These are phyloP conservation scores for Aspergillus sp. DNA, from an alignment of 2,329 filamentous ascomycete genomes.

Conservation along the genomic window DNA sequence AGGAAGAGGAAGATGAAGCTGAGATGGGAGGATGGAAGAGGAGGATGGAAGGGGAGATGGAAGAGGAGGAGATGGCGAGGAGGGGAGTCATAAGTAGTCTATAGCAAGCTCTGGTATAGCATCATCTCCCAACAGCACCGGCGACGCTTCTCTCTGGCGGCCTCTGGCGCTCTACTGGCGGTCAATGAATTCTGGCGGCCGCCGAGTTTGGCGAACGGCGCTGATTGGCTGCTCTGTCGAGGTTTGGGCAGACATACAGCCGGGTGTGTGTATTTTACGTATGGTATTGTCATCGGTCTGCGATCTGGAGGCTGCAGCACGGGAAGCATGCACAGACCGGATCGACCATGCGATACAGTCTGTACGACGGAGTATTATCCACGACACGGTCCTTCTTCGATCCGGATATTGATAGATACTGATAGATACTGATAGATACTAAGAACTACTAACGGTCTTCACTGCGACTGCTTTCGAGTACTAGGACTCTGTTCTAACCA, in stretches of 20 bases:
- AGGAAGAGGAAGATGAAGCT: not conserved
- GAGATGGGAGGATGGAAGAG: not conserved
- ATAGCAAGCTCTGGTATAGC: not conserved
- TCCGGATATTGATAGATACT: no score
- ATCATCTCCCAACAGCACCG: no score
- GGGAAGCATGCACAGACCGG: no score
- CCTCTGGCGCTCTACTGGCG: slow-evolving; percentile 7
- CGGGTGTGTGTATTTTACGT: not conserved
- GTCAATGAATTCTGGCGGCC: slow-evolving; percentile 24
- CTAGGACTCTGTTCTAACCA: no score
- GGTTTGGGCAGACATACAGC: slow-evolving; percentile 28
- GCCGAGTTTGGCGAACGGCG: slow-evolving; percentile 19
- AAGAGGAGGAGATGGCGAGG: not conserved
- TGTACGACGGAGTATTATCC: no score
- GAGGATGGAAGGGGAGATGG: slow-evolving; percentile 3
- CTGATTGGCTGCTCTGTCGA: slow-evolving; percentile 30
- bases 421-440: no score
- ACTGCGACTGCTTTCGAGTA: no score
- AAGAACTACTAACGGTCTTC: not conserved
- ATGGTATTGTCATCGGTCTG: no score
- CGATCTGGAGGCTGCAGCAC: no score
- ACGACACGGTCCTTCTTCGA: no score
- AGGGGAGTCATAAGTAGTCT: slow-evolving; percentile 1
- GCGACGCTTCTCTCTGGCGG: no score
- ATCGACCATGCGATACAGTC: no score